Conservation (phyloP, 176 grass and related monocot genomes). For the Oryza glumipatula region DNA sequence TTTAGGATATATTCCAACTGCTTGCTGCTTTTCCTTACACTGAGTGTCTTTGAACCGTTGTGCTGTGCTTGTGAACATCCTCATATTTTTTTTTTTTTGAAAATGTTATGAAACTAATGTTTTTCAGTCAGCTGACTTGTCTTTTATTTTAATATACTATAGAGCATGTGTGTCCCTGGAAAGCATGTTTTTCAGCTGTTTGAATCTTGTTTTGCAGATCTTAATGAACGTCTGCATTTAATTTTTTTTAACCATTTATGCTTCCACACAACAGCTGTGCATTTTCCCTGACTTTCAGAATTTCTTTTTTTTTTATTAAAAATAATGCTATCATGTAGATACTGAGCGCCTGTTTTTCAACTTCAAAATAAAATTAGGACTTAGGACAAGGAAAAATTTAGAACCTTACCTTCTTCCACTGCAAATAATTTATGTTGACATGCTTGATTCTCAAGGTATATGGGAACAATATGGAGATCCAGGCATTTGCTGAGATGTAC, state of each 20-base stretch:
- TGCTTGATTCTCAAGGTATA: conserved; percentile 69
- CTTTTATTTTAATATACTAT: background rate
- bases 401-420: conserved; percentile 23
- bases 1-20: conserved; percentile 26
- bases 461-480: conserved; percentile 99
- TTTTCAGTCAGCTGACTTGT: background rate
- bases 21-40: conserved; percentile 1
- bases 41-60: background rate
- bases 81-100: background rate
- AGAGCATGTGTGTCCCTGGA: background rate
- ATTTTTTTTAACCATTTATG: conserved; percentile 9
- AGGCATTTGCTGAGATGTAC: conserved; percentile 99
- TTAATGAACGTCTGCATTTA: background rate
- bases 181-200: conserved; percentile 22
- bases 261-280: background rate
- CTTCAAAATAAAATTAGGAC: background rate
- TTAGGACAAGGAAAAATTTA: background rate
- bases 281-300: background rate
- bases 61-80: background rate
- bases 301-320: background rate
- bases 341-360: background rate
- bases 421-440: conserved; percentile 19
- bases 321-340: conserved; percentile 7
- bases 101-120: background rate
- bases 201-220: conserved; percentile 4